These are phyloP conservation scores for Paecilomyces fulvus DNA, from an alignment of 2,329 filamentous ascomycete species.

Conservation along the genomic window DNA sequence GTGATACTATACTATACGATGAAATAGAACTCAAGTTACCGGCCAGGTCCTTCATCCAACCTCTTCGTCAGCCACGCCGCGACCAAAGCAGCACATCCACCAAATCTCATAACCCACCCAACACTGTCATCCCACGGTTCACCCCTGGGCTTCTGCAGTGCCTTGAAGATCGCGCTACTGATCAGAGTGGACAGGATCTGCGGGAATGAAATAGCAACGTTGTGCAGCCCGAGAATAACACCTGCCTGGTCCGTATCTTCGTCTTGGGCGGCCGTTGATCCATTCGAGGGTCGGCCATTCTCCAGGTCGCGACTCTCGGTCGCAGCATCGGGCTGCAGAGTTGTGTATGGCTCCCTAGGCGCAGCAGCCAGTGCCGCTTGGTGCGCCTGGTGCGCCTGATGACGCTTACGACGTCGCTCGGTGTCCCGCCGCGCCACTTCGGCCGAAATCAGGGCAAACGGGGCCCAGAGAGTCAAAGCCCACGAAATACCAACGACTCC, in stretches of 20 bases:
- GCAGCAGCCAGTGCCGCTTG: slow-evolving; percentile 18
- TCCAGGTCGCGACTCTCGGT: slow-evolving; percentile 12
- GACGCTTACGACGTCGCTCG: slow-evolving; percentile 45
- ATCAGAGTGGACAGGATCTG: slow-evolving; percentile 84
- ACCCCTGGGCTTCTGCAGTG: slow-evolving; percentile 80
- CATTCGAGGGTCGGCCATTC: slow-evolving; percentile 15
- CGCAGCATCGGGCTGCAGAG: slow-evolving; percentile 2
- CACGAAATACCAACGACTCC: slow-evolving; percentile 81
- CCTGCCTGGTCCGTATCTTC: slow-evolving; percentile 68
- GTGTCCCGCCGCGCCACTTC: slow-evolving; percentile 81
- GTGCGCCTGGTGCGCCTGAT: slow-evolving; percentile 12
- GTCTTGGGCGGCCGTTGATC: slow-evolving; percentile 14
- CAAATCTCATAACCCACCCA: slow-evolving; percentile 75
- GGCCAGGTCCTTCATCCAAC: slow-evolving; percentile 51
- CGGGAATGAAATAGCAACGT: slow-evolving; percentile 84
- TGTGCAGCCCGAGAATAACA: slow-evolving; percentile 89
- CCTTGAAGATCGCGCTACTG: slow-evolving; percentile 74
- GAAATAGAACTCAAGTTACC: not conserved
- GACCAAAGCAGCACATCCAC: slow-evolving; percentile 67
- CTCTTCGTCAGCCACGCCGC: slow-evolving; percentile 65
- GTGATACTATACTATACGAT: not conserved
- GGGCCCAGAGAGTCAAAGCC: slow-evolving; percentile 89
- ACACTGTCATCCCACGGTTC: slow-evolving; percentile 79
- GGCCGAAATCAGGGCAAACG: slow-evolving; percentile 87
- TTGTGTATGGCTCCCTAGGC: not conserved